phyloP scores from a whole-genome alignment of 352 stramenopile species.

The Phytophthora idaei region DNA sequence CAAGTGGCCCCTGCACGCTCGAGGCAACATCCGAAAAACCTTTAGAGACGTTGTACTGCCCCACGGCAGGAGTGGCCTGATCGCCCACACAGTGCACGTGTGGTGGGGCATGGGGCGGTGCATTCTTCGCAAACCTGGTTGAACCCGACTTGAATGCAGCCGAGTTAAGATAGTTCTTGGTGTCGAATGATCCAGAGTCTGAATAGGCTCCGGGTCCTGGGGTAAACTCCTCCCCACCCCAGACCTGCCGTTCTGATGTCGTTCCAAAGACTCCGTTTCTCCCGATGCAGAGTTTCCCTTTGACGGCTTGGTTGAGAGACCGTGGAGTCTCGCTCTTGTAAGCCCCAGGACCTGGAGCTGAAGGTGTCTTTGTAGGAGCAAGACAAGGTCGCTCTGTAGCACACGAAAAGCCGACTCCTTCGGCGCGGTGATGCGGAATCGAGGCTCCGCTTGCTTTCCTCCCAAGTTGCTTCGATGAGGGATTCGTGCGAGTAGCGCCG shows the following conservation, averaged over 20 bases:
- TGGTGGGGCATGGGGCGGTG: conserved; percentile 48
- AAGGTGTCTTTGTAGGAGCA: conserved; percentile 39
- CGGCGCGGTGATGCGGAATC: conserved; percentile 37
- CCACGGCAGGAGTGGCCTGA: conserved; percentile 46
- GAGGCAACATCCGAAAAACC: conserved; percentile 24
- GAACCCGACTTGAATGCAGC: conserved; percentile 68
- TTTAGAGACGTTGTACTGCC: conserved; percentile 56
- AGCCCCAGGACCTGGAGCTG: conserved; percentile 51
- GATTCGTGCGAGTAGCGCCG: conserved; percentile 5
- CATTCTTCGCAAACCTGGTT: conserved; percentile 50
- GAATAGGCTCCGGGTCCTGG: conserved; percentile 70
- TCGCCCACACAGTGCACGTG: conserved; percentile 61
- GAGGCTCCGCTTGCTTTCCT: conserved; percentile 20
- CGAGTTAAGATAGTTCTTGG: conserved; percentile 44
- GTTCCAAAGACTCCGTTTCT: conserved; percentile 79
- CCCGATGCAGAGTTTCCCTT: conserved; percentile 54
- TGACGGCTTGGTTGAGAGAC: conserved; percentile 58
- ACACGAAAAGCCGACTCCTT: conserved; percentile 72
- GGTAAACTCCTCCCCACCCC: conserved; percentile 57
- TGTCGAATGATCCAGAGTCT: conserved; percentile 39
- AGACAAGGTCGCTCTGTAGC: conserved; percentile 69
- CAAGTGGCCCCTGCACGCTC: neutral
- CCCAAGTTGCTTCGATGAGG: conserved; percentile 17
- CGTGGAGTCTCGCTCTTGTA: conserved; percentile 72
- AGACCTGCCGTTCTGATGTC: conserved; percentile 74